phyloP scores from a whole-genome alignment of 2,329 filamentous ascomycete species.

The Leptographium flavum region DNA sequence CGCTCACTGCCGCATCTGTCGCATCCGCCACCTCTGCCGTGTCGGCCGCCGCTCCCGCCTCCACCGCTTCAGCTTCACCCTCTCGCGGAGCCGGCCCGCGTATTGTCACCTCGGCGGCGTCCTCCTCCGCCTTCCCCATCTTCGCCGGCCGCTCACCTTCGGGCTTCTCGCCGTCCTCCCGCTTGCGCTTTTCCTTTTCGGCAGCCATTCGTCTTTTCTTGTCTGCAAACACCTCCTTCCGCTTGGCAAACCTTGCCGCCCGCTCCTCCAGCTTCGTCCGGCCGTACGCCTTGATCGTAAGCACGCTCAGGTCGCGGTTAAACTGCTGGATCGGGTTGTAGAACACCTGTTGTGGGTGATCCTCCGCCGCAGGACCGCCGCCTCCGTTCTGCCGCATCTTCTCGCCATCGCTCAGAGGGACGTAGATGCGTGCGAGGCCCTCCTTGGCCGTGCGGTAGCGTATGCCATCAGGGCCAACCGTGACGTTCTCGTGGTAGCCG shows the following conservation, averaged over 20 bases:
- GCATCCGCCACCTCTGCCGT: background rate
- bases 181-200: slow-evolving; percentile 25
- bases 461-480: slow-evolving; percentile 23
- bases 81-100: background rate
- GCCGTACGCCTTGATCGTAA: slow-evolving; percentile 82
- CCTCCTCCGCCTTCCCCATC: slow-evolving; percentile 13
- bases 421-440: slow-evolving; percentile 40
- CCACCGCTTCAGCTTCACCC: too few species aligned
- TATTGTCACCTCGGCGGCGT: background rate
- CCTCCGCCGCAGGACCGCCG: slow-evolving; percentile 33
- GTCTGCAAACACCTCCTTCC: slow-evolving; percentile 31
- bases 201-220: slow-evolving; percentile 23
- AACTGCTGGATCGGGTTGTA: slow-evolving; percentile 99
- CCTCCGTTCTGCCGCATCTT: slow-evolving; percentile 13
- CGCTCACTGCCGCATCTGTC: background rate
- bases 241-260: slow-evolving; percentile 39
- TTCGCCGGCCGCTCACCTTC: slow-evolving; percentile 12
- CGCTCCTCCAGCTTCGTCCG: slow-evolving; percentile 43
- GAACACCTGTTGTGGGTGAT: slow-evolving; percentile 68
- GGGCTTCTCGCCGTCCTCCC: slow-evolving; percentile 18
- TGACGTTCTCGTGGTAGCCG: background rate
- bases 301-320: slow-evolving; percentile 86
- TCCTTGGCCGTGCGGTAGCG: slow-evolving; percentile 38
- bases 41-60: background rate
- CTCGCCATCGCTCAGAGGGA: slow-evolving; percentile 28